Percentiles rank a stretch among this genome's conserved stretches.
phyloP scores from a whole-genome alignment of 2,329 filamentous ascomycete species.

The Trichoderma arundinaceum region DNA sequence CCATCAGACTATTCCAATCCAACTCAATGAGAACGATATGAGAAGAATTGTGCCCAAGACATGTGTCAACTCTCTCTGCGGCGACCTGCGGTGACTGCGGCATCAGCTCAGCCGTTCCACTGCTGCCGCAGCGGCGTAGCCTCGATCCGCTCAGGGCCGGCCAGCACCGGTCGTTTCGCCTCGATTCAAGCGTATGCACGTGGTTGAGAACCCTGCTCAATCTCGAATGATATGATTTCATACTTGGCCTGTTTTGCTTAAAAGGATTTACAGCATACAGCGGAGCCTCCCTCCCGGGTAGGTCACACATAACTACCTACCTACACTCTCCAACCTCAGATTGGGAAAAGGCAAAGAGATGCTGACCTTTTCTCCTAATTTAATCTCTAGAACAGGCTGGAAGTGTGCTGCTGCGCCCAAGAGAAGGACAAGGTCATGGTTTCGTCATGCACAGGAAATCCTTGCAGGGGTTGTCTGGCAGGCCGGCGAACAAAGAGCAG shows the following conservation, averaged over 20 bases:
- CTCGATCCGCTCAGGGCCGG: background rate
- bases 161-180: slow-evolving; percentile 17
- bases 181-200: slow-evolving; percentile 10
- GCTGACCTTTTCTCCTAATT: too few species aligned
- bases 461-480: background rate
- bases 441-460: background rate
- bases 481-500: background rate
- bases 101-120: slow-evolving; percentile 4
- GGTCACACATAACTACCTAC: too few species aligned
- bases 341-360: too few species aligned
- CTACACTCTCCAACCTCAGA: too few species aligned
- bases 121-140: slow-evolving; percentile 2
- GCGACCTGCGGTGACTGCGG: slow-evolving; percentile 24
- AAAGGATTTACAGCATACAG: background rate
- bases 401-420: too few species aligned
- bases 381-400: too few species aligned
- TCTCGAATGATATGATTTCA: background rate
- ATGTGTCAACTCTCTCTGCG: background rate
- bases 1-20: background rate
- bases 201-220: background rate
- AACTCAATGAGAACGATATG: background rate
- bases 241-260: background rate
- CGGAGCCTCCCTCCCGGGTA: too few species aligned
- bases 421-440: too few species aligned
- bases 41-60: background rate